Evolutionary conservation across 2,329 filamentous ascomycete species (phyloP), one percentile per base, ranked within the genome.

Genomic region (Fusarium floridanum): DNA sequence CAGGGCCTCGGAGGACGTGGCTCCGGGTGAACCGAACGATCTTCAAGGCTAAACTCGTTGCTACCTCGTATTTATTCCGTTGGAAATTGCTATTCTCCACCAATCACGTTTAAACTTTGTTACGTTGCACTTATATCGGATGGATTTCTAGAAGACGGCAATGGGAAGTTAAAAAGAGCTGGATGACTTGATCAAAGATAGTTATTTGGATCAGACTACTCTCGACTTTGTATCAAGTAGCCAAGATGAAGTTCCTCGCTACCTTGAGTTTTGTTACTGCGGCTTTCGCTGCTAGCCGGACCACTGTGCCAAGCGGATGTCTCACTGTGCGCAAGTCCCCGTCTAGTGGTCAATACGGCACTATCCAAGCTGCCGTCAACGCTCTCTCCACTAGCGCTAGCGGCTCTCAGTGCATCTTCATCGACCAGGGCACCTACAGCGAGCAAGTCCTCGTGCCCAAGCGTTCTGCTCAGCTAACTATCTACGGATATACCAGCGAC

Each of bases 401-500:
- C 2, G 73, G 81, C 2, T 84, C 84, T 1, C 89, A 91, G 68
- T 89, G 87, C 77, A 90, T 93, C 81, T 93, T 92, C 83, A 88
- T 93, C 80, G 90, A 88, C 39, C 92, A 92, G 82, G 56, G 90
- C 3, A 91, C 87, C 20, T 92, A 91, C 83, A 72, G 64, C 10
- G 76, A 77, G 24, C 76, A 78, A 41, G 89, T 92, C 37, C 88
- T 87, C 67, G 85, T 91, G 22, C 80, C 85, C 7, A 78, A 80
- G 1, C 85, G 88, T 63, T 83, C 82, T 5, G 88, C 87, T 3
- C 82, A 91, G 41, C 87, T 88, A 29, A 86, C 91, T 68, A 89
- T 90, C 76, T 80, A 80, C 27, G 91, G 91, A 20, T 88, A 88
- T 77, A 92, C 91, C 2, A 79, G 82, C 70, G 87, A 87, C 5